These are phyloP conservation scores for Aspergillus kassunensis DNA, from an alignment of 495 filamentous ascomycete species.

Conservation along the genomic window DNA sequence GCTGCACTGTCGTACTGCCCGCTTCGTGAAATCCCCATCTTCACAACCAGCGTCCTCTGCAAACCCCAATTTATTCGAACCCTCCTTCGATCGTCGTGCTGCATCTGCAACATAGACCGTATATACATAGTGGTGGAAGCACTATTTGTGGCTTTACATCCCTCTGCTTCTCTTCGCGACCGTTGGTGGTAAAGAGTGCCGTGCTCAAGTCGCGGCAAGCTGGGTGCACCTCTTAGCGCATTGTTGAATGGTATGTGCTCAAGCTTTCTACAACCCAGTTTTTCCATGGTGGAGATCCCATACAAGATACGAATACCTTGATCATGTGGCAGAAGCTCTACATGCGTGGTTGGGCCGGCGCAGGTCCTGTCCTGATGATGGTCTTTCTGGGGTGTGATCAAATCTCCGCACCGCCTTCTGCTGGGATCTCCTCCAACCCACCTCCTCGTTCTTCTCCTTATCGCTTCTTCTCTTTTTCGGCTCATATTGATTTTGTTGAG, in stretches of 20 bases:
- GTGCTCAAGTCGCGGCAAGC: conserved; percentile 39
- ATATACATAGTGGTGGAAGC: background rate
- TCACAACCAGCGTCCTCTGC: conserved; percentile 20
- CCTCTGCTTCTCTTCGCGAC: conserved; percentile 11
- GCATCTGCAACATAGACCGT: background rate
- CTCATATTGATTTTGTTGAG: background rate
- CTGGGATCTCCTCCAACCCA: conserved; percentile 18
- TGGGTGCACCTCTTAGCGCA: conserved; percentile 38
- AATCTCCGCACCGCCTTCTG: conserved; percentile 51
- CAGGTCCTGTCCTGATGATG: conserved; percentile 24
- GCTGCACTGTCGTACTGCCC: conserved; percentile 35
- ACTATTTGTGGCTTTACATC: background rate
- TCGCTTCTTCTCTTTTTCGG: conserved; percentile 3
- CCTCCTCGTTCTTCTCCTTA: conserved; percentile 17
- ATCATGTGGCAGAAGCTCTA: background rate
- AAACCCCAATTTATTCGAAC: conserved; percentile 13
- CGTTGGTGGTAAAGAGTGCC: conserved; percentile 30
- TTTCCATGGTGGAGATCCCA: conserved; percentile 2
- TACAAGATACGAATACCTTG: background rate
- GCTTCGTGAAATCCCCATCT: conserved; percentile 33
- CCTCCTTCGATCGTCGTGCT: conserved; percentile 14
- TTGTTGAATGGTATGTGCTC: conserved; percentile 45
- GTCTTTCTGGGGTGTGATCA: conserved; percentile 38
- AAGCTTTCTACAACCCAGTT: conserved; percentile 16
- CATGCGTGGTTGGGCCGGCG: conserved; percentile 18